Evolutionary conservation across 495 filamentous ascomycete genomes (phyloP), one percentile per base, ranked within the genome.

Genomic region (Articulospora tetracladia): DNA sequence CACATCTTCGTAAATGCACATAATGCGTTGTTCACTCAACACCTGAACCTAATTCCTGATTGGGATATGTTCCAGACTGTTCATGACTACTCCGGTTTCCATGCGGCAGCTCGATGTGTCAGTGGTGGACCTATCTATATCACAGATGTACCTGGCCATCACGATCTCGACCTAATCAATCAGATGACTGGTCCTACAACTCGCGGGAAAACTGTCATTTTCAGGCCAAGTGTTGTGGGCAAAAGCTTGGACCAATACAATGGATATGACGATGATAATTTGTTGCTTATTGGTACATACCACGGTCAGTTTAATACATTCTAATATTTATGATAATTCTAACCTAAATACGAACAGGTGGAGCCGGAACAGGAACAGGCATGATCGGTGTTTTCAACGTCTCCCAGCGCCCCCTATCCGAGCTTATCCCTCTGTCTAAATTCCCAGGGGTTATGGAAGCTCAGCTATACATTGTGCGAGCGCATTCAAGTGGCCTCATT

Each of bases 21-120:
- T 71, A 97, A 95, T 69, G 76, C 87, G n/a, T 79, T 97, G 15
- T 77, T 96, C 20, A 93, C 92, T 1, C 77, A 79, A 52, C 77
- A 82, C 58, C 66, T 83, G 19, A 77, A 79, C 57, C 51, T 76
- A 13, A 65, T 82, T 1, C 92, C 92, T 0, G 94, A 98, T 72
- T 98, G 94, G 94, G 94, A 98, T 72, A 98, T 98, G 94, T 98
- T 98, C 72, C 94, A 98, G 69, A 96, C 94, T 1, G 70, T 72
- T 17, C 90, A 93, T 67, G 75, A 81, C 1, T 94, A 89, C 64
- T 86, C 86, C 1, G 79, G 79, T 0, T 94, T 93, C 72, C 94
- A 98, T 55, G 94, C 89, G 27, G 92, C 94, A 12, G 92, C 91
- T 12, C 81, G 94, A 17, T 96, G 91, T 71, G 82, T 98, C 11